A percentile compares a stretch with the other conserved stretches of the same genome.
phyloP scores from a whole-genome alignment of 31 red algal genomes.

The Porphyra umbilicalis region DNA sequence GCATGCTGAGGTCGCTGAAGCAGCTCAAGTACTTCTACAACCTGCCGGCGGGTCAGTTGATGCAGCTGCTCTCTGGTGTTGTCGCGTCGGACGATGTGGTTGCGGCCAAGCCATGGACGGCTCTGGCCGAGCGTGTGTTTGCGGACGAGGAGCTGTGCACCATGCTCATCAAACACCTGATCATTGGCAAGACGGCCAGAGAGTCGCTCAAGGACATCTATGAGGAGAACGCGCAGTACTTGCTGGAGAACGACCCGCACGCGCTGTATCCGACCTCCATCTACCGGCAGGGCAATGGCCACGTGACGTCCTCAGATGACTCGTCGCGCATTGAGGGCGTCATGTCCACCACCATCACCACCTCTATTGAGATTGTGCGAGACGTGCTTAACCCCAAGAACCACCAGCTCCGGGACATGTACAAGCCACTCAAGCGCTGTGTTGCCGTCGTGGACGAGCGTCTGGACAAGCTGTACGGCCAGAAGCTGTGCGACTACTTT shows the following conservation, averaged over 20 bases:
- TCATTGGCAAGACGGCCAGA: conserved; percentile 13
- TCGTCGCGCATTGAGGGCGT: conserved; percentile 42
- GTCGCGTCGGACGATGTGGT: conserved; percentile 11
- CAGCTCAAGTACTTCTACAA: conserved; percentile 56
- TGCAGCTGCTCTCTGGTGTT: conserved; percentile 12
- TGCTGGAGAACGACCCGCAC: conserved; percentile 49
- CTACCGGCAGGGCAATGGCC: conserved; percentile 46
- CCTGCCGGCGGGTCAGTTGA: conserved; percentile 31
- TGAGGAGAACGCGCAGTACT: conserved; percentile 35
- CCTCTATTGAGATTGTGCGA: conserved; percentile 45
- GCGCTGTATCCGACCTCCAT: conserved; percentile 66
- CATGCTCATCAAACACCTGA: conserved; percentile 29
- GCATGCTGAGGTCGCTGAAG: conserved; percentile 40
- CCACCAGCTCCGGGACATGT: conserved; percentile 30
- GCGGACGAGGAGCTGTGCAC: conserved; percentile 11
- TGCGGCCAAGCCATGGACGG: background rate
- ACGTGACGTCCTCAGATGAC: conserved; percentile 38
- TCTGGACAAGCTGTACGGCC: conserved; percentile 35
- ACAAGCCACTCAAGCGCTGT: conserved; percentile 49
- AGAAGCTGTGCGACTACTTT: conserved; percentile 29
- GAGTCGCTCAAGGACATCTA: conserved; percentile 21
- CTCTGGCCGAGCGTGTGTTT: conserved; percentile 16
- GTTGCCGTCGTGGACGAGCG: conserved; percentile 50
- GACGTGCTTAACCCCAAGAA: conserved; percentile 36
- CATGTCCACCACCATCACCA: conserved; percentile 66